Base-by-base conservation (phyloP, 495 filamentous ascomycete species). In the Neurospora discreta region DNA sequence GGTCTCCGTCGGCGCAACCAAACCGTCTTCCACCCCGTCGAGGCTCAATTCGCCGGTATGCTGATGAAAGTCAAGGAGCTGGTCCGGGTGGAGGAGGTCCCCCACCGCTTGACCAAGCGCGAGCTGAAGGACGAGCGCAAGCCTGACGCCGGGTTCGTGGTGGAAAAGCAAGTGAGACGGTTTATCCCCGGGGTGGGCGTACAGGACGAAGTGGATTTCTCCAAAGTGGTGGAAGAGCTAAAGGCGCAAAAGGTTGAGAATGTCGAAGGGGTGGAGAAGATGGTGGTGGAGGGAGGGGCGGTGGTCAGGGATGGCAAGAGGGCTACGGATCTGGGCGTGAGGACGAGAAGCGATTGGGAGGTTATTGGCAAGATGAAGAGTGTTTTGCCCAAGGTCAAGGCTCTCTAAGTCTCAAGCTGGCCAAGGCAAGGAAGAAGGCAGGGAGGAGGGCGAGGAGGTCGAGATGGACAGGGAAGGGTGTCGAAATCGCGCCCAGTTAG, bases 61-160 rank as follows among this genome's bases (percentile, higher is more conserved):
- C 95, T 99, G 81, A 92, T 98, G 89, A 93, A 92, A 80, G 94
- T 99, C 68, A 99, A 99, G 82, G 96, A 99, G 81, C 85, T 99
- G 71, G 91, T 99, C 7, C 85, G 87, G 15, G 95, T 99, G 33
- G 82, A 88, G 44, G 95, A 98, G 82, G 93, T 97, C 44, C 92
- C 92, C 18, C 77, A 80, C 70, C 77, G 87, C n/a, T 79, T 94
- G 78, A 90, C 88, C 23, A 89, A 90, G 78, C 82, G 85, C 71
- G 90, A 98, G 83, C 85, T 97, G 74, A 87, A 88, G 78, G 86
- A 85, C 16, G 85, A 89, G 83, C 84, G 96, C 75, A 89, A 86
- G 80, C 93, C 94, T 9, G 93, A 97, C 73, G 86, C 87, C 1
- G 95, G 95, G 11, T 99, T 92, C 76, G 95, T 90, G 75, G 73